Base-by-base conservation (phyloP, 768 basidiomycete species). In the Leccinellum rugosiceps region DNA sequence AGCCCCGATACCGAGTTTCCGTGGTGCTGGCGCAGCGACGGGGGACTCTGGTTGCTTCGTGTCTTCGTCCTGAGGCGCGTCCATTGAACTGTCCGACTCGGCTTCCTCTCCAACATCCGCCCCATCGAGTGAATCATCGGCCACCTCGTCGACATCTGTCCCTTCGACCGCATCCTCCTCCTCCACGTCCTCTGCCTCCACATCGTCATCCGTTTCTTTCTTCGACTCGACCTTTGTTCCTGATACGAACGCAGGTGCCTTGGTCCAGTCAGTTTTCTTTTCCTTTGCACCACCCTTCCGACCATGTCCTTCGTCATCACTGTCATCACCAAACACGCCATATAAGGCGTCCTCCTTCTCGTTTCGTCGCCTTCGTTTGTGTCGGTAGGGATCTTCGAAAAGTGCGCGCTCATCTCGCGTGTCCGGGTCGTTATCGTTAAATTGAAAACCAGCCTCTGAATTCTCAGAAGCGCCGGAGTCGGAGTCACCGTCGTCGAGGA, bases 321-420 rank as follows among this genome's bases (percentile, higher is more conserved):
- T 87, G 53, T 88, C 84, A 5, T 85, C 83, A 2, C 76, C 88
- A 72, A 90, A 92, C 0, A 89, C 75, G 4, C 90, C 91, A 64
- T 91, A 90, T n/a, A 84, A 72, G 1, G 84, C 84, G 58, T 87
- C 86, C 54, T 93, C 88, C 66, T 86, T 87, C 25, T 77, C 84
- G 56, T 83, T 78, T 70, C 73, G 84, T 59, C 84, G 77, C 58
- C 85, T 79, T 55, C 84, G 81, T 68, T 90, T 92, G 64, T 80
- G 76, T 60, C 82, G 75, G 74, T 92, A 92, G 4, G 90, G 90
- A 59, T 90, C 82, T 65, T 86, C 80, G 69, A 91, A 91, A 8
- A 91, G 81, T 32, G 81, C 82, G 10, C 86, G 87, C 68, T 92
- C 92, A 32, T 83, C 92, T 32, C 83, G 80, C 13, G 77, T 78